Conservation (phyloP, 495 filamentous ascomycete genomes). For the Xylaria palmicola region DNA sequence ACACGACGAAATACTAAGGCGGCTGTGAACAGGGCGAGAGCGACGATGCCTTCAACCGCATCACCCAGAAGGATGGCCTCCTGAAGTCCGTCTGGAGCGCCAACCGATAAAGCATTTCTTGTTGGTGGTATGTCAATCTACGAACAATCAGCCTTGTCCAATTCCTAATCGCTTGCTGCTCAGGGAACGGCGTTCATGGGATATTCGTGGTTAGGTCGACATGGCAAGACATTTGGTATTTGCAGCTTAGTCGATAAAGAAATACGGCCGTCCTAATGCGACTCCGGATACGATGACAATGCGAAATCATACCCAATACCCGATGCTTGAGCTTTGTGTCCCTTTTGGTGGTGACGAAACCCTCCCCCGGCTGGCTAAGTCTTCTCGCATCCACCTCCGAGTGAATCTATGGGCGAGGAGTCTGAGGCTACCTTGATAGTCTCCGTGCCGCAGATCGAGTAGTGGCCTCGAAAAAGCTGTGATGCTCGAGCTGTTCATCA, state of each 20-base stretch:
- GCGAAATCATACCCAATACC: constrained; percentile 33
- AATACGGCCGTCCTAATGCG: constrained; percentile 21
- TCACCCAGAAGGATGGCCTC: constrained; percentile 93
- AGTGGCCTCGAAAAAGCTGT: constrained; percentile 85
- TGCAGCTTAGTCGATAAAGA: constrained; percentile 36
- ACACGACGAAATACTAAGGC: neutral
- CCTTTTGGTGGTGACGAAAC: constrained; percentile 10
- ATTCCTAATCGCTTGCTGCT: constrained; percentile 9
- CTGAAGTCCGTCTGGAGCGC: constrained; percentile 95
- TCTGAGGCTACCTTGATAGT: constrained; percentile 55
- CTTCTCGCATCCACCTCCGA: constrained; percentile 47
- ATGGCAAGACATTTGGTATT: constrained; percentile 37
- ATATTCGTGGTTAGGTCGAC: constrained; percentile 30
- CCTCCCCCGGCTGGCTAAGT: constrained; percentile 46
- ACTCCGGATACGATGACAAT: constrained; percentile 29
- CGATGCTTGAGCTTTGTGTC: constrained; percentile 14
- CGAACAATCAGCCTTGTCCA: neutral
- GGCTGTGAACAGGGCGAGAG: constrained; percentile 59
- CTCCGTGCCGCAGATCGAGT: constrained; percentile 54
- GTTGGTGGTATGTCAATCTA: constrained; percentile 28
- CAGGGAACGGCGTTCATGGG: constrained; percentile 28
- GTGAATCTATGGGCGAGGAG: constrained; percentile 50
- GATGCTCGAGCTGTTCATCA: constrained; percentile 66
- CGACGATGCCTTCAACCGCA: constrained; percentile 93
- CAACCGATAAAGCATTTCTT: constrained; percentile 59